Conservation (phyloP, 495 filamentous ascomycete genomes). For the Chaetomium tenue region DNA sequence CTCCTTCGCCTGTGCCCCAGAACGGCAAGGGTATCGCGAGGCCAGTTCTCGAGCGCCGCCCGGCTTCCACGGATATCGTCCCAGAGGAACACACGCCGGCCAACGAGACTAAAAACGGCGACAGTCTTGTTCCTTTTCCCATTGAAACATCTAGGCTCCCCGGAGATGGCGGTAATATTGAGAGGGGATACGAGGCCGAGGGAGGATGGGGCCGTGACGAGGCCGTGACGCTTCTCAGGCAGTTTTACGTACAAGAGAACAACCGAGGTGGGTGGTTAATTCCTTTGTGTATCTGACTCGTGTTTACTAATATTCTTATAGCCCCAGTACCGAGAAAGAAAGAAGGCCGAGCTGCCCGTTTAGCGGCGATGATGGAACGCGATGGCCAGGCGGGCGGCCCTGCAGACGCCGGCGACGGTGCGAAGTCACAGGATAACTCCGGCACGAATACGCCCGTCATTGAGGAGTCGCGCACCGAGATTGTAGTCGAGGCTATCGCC, state of each 20-base stretch:
- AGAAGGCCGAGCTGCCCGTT: constrained; percentile 50
- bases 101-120: constrained; percentile 9
- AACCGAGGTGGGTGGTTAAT: constrained; percentile 61
- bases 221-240: constrained; percentile 82
- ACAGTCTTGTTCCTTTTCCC: constrained; percentile 9
- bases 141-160: constrained; percentile 23
- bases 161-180: constrained; percentile 54
- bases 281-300: background rate
- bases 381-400: constrained; percentile 33
- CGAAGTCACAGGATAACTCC: constrained; percentile 11
- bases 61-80: constrained; percentile 22
- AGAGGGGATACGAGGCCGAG: constrained; percentile 69
- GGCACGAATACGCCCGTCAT: constrained; percentile 2
- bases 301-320: constrained; percentile 21
- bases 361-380: constrained; percentile 46
- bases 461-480: background rate
- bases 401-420: background rate
- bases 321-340: constrained; percentile 54
- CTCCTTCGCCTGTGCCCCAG: constrained; percentile 32
- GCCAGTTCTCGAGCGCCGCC: constrained; percentile 29
- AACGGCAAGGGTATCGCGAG: constrained; percentile 34
- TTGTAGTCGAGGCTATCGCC: background rate
- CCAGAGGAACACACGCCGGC: constrained; percentile 4
- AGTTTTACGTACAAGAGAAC: constrained; percentile 97
- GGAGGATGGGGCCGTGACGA: constrained; percentile 84